A percentile compares a stretch with the other conserved stretches of the same genome.
phyloP scores from a whole-genome alignment of 495 filamentous ascomycete species.

The Aspergillus saccharolyticus region DNA sequence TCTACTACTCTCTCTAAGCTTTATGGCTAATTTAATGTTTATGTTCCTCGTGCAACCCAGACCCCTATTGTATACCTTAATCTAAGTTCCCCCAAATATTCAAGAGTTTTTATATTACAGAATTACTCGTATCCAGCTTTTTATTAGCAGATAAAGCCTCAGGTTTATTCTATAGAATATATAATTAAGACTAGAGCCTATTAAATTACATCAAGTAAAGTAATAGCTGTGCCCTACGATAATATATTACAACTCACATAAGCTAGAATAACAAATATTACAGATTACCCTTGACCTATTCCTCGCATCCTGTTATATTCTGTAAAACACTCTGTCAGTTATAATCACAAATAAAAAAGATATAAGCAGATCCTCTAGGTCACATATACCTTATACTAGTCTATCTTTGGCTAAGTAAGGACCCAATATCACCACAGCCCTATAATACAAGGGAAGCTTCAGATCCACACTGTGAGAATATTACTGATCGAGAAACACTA shows the following conservation, averaged over 20 bases:
- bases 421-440: conserved; percentile 64
- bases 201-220: conserved; percentile 7
- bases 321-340: conserved; percentile 16
- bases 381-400: conserved; percentile 59
- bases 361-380: not conserved
- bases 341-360: not conserved
- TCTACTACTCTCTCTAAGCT: conserved; percentile 51
- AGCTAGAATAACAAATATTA: conserved; percentile 45
- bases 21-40: conserved; percentile 19
- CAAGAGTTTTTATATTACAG: no score
- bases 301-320: conserved; percentile 59
- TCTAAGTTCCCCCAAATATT: no score
- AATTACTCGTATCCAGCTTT: no score
- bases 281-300: conserved; percentile 52
- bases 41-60: no score
- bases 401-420: conserved; percentile 60
- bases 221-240: not conserved
- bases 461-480: conserved; percentile 70
- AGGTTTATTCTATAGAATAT: no score
- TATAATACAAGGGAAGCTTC: conserved; percentile 45
- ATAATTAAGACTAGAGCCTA: no score
- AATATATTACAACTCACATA: conserved; percentile 35
- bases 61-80: no score
- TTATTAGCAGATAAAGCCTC: no score
- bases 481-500: conserved; percentile 67